Evolutionary conservation across 164 flowering plant species (phyloP).

Genomic region (Piper longum): DNA sequence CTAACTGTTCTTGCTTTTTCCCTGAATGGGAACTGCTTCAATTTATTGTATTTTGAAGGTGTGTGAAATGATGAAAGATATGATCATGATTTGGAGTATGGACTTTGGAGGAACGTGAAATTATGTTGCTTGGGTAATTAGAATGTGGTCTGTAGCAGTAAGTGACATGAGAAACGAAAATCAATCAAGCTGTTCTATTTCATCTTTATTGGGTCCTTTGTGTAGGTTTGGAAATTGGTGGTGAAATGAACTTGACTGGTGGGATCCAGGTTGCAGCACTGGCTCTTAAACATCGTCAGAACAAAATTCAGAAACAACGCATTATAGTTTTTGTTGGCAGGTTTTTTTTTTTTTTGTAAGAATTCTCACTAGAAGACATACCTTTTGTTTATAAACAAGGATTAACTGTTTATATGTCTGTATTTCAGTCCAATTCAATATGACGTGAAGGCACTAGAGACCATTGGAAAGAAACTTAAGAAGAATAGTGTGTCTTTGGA

Average conservation of each 20-base stretch:
- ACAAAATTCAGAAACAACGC: conserved; percentile 91
- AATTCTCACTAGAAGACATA: no score
- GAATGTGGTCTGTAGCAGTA: no score
- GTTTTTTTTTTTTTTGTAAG: conserved; percentile 17
- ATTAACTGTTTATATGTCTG: not conserved
- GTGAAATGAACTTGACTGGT: conserved; percentile 85
- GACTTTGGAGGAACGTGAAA: no score
- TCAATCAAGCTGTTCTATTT: no score
- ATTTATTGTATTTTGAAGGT: no score
- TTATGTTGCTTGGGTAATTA: no score
- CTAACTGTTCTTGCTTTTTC: no score
- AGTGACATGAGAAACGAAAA: no score
- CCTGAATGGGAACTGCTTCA: no score
- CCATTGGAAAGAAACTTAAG: conserved; percentile 74
- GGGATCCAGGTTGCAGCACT: conserved; percentile 89
- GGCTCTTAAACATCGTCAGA: conserved; percentile 94
- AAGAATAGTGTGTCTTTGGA: conserved; percentile 95
- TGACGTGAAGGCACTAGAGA: conserved; percentile 79
- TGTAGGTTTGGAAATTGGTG: conserved; percentile 75
- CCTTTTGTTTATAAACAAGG: not conserved
- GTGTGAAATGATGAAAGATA: no score
- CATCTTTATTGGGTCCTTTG: not conserved
- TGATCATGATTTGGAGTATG: no score
- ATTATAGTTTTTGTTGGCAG: conserved; percentile 96
- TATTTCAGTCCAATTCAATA: conserved; percentile 59